A percentile compares a stretch with the other conserved stretches of the same genome.
phyloP scores from a whole-genome alignment of 306 rosid genomes.

The Cucurbita pepo region DNA sequence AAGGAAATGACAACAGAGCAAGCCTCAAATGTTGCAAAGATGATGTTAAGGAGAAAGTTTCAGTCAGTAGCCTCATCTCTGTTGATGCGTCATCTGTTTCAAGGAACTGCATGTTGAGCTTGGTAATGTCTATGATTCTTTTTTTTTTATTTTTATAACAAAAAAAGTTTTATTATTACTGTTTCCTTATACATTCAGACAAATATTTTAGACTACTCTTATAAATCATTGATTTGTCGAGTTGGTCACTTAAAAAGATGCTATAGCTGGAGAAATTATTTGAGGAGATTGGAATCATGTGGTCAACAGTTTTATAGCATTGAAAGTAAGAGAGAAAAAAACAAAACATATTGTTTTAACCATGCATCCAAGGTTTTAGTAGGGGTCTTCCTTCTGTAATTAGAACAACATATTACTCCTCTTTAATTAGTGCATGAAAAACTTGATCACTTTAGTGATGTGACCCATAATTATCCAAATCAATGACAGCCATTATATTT shows the following conservation, averaged over 20 bases:
- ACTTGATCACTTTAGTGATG: background rate
- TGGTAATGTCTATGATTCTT: constrained; percentile 34
- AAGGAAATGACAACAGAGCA: constrained; percentile 15
- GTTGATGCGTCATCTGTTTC: constrained; percentile 17
- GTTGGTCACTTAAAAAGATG: background rate
- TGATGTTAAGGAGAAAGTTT: constrained; percentile 17
- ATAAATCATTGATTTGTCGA: background rate
- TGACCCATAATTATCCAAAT: background rate
- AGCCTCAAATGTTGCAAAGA: constrained; percentile 14
- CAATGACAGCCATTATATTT: background rate
- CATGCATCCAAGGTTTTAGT: background rate
- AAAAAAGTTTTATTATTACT: background rate
- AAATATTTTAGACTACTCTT: background rate
- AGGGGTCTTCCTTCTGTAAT: background rate
- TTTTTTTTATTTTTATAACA: background rate
- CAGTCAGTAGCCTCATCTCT: constrained; percentile 20
- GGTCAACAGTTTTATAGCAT: background rate
- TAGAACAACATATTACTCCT: background rate
- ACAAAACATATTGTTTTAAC: background rate
- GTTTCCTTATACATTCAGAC: background rate
- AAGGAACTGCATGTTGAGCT: constrained; percentile 50
- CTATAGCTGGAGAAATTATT: background rate
- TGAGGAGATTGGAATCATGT: background rate
- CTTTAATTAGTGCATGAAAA: background rate
- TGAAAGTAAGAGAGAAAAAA: background rate